Base-by-base conservation (phyloP, 495 filamentous ascomycete genomes). In the Penicillium pulvis region DNA sequence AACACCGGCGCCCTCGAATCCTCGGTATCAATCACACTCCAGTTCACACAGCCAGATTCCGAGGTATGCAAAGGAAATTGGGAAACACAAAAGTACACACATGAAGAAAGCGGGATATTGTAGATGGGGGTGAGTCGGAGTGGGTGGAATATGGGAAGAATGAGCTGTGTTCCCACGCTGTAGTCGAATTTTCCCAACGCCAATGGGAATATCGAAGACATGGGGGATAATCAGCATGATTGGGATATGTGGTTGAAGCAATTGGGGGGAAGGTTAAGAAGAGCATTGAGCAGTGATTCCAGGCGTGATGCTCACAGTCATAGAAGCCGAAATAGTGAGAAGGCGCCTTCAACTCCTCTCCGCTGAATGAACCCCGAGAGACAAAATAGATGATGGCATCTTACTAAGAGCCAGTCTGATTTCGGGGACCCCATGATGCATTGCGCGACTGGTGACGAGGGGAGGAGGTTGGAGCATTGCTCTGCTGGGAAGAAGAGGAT, bases 361-460 rank as follows among this genome's bases (percentile, higher is more conserved):
- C 31, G 30, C 11, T 24, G 30, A 24, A n/a, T 3, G 41, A 51
- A 36, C 30, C 49, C 49, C 11, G 11, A 36, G 39, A 58, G 12
- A 31, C 17, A 51, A 52, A 35, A 56, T 23, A 35, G 12, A 35
- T 52, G 44, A 9, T 51, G 55, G 23, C 16, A 47, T 45, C 55
- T 60, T 61, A 70, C 45, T 64, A 67, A 23, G 68, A 54, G 23
- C 63, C 62, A 44, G 59, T 71, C 33, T 53, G 57, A 2, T 58
- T 56, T 43, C 63, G 63, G 11, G 71, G 64, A 30, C 70, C 73
- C 73, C 71, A 76, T 14, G 72, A 67, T 54, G 67, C 61, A 35
- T 61, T 70, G 36, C 66, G 64, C 9, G 71, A 70, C 56, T 67
- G 68, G 48, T 71, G 63, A 45, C 70, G 71, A 16, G 71, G 51